Evolutionary conservation across 495 filamentous ascomycete genomes (phyloP).

Genomic region (Neurospora sp.): DNA sequence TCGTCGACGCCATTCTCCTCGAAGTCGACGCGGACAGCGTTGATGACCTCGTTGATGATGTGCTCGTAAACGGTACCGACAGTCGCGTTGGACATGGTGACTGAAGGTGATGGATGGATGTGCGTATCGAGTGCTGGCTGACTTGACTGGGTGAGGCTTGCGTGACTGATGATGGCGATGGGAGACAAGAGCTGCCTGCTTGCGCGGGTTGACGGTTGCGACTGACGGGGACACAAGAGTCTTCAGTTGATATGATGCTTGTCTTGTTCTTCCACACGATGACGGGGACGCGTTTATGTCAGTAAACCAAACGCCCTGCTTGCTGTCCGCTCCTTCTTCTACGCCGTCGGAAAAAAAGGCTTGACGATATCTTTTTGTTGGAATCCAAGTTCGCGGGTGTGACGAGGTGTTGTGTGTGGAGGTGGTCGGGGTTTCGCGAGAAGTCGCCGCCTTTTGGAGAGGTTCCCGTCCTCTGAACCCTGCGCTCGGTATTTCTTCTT

Average conservation of each 20-base stretch:
- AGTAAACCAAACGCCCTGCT: not conserved
- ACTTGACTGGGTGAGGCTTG: not conserved
- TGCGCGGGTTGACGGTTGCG: not conserved
- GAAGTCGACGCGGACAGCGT: conserved; percentile 82
- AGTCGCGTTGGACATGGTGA: conserved; percentile 43
- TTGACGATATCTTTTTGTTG: not conserved
- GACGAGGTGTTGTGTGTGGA: not conserved
- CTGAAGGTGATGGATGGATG: not conserved
- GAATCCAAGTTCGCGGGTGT: not conserved
- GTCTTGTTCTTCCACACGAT: not conserved
- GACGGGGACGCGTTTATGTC: not conserved
- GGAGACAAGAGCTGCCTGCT: not conserved
- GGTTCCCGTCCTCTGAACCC: not conserved
- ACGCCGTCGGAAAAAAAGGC: not conserved
- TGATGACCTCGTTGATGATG: conserved; percentile 87
- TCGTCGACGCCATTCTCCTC: conserved; percentile 92
- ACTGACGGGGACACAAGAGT: not conserved
- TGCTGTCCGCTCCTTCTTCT: not conserved
- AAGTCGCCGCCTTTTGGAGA: not conserved
- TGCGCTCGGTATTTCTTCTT: not conserved
- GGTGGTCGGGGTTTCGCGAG: not conserved
- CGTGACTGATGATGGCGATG: not conserved
- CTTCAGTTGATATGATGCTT: not conserved
- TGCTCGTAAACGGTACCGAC: conserved; percentile 72
- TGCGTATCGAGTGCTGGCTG: not conserved